Base-by-base conservation (phyloP, 805 yeast genomes). In the Wickerhamomyces queroliae region DNA sequence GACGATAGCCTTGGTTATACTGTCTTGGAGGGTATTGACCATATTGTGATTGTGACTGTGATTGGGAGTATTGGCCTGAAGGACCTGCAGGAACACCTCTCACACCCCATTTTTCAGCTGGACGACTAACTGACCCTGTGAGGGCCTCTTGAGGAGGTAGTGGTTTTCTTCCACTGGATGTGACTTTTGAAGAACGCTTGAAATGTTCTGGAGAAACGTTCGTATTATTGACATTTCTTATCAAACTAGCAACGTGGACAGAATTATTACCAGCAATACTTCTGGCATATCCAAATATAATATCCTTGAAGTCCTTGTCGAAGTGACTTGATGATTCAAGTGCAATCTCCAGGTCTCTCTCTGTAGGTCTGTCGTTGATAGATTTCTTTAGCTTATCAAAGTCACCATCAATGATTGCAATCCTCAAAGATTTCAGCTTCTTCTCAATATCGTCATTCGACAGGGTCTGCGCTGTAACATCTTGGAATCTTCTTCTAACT, bases 101-200 rank as follows among this genome's bases (percentile, higher is more conserved):
- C 25, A 19, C 22, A 9, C 36, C 37, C 47, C 49, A 38, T 40
- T 35, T 45, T 1, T 30, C 15, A 8, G 27, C 7, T 25, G 18
- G 34, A n/a, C 22, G 35, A 13, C n/a, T 33, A 9, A 30, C 12
- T 19, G 20, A 38, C 4, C 44, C 47, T 9, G 33, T n/a, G 8
- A 41, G 6, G 3, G 47, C 19, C 11, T 35, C 37, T 26, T 41
- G 45, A 12, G 43, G 28, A 15, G 38, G 42, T 20, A 39, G 24
- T 21, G 42, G 42, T 29, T 28, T 36, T 30, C 42, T 37, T 13
- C 20, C 26, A 30, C 4, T 13, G 17, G 30, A 15, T 9, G 23
- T 31, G 31, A 16, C 25, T 17, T 17, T 21, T 19, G 17, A 5
- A 19, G 23, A 16, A 9, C 19, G 7, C 13, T 31, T 19, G 34